Evolutionary conservation across 2,329 filamentous ascomycete species (phyloP), one percentile per base, ranked within the genome.

Genomic region (Zymoseptoria tritici): DNA sequence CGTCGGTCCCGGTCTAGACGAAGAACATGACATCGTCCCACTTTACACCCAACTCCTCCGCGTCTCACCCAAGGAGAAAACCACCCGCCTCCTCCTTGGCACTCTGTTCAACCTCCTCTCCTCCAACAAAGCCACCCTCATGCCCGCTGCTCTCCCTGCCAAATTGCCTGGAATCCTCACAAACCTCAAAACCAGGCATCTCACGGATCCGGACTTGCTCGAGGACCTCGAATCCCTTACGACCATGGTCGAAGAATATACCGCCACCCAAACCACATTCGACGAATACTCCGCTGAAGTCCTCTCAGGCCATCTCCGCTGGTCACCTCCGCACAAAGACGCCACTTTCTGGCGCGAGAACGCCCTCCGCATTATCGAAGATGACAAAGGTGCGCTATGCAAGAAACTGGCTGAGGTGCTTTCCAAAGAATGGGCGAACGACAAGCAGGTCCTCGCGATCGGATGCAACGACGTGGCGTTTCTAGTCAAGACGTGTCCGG

Each of bases 11-110:
- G 91, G 93, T 50, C 80, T 99, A 60, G 90, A 97, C 75, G 86
- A 91, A 67, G 92, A 97, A 76, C 91, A 96, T 76, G 92, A 97
- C 71, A 88, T 97, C 66, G 83, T 97, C 64, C 83, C 91, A 53
- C 84, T 97, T 52, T 97, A 96, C 75, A 91, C 90, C n/a, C 89
- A 95, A 66, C 86, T 99, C 46, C 81, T 99, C 58, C 88, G 91
- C 57, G 81, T 96, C 50, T 97, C 94, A 2, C 92, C 93, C 52
- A 99, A 99, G 76, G 94, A 97, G 74, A 99, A 99, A 81, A 97
- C 93, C 1, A 97, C 93, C 0, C 87, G 94, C 29, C 83, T 99
- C 57, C 84, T 97, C 52, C 82, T 97, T 52, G 91, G 91, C 9
- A 97, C 93, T 7, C 83, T 99, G 49, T 84, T 88, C 73, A 97